Evolutionary conservation across 495 filamentous ascomycete genomes (phyloP), one percentile per base, ranked within the genome.

Genomic region (Daldinia loculata): DNA sequence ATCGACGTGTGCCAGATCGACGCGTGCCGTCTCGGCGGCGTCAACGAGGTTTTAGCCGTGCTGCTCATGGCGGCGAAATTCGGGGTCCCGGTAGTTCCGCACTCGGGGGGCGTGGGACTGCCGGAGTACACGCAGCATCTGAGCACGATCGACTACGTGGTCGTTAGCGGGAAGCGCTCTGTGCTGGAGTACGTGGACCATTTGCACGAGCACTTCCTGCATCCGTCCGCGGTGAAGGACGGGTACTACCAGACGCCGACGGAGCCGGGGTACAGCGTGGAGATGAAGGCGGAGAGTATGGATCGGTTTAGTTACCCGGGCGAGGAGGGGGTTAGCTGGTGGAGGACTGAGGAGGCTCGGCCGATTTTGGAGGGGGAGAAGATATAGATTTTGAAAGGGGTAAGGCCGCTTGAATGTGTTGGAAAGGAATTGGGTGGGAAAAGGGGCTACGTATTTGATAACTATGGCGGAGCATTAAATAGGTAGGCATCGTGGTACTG

Each of bases 101-200:
- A 97, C 79, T 90, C 87, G 3, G 94, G 94, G 8, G 94, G 94
- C 68, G 94, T 98, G 4, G 94, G 94, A 6, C 81, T 98, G 63
- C 94, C 94, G 6, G 94, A 98, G 79, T 97, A 97, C 80, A 97
- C 94, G 0, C 93, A 97, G 82, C 94, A 98, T 75, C 79, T 98
- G 58, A 93, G 90, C 80, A 97, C 93, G 1, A 95, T 98, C 72
- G 94, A 98, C 79, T 98, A 98, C 70, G 92, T 98, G 4, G 90
- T 91, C 61, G 92, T 98, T 0, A 90, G 84, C 60, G 94, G 93
- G 1, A 92, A 93, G 84, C 83, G 86, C 78, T 91, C 88, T 48
- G 84, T 98, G 59, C 80, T 98, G 61, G 94, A 98, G 83, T 97
- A 93, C 81, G 92, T 98, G 9, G 94, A 97, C 71, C 92, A 96